phyloP scores from a whole-genome alignment of 192 early-diverging fungal species.

The Linnemannia zychae region DNA sequence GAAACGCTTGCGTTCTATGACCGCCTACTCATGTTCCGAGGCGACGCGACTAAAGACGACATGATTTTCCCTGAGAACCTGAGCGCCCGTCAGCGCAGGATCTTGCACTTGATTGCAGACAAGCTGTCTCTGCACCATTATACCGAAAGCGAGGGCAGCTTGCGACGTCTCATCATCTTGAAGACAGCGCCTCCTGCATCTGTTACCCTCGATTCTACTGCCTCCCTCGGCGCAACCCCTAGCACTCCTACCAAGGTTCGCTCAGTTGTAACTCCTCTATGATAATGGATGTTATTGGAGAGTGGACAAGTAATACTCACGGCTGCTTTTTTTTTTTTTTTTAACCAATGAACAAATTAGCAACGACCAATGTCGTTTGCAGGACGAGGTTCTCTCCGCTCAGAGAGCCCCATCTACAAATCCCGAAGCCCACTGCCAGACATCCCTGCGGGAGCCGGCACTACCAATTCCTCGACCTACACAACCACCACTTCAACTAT shows the following conservation, averaged over 20 bases:
- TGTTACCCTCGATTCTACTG: slow-evolving; percentile 9
- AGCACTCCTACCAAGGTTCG: slow-evolving; percentile 36
- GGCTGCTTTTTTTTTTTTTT: background rate
- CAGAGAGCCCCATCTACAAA: slow-evolving; percentile 51
- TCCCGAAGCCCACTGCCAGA: slow-evolving; percentile 33
- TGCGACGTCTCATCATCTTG: slow-evolving; percentile 61
- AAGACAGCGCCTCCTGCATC: slow-evolving; percentile 34
- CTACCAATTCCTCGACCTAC: slow-evolving; percentile 6
- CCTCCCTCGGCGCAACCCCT: background rate
- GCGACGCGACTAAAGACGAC: slow-evolving; percentile 74
- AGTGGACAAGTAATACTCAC: too few relatives aligned
- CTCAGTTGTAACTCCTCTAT: too few relatives aligned
- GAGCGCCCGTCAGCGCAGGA: slow-evolving; percentile 70
- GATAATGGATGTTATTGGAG: too few relatives aligned
- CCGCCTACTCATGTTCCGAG: slow-evolving; percentile 77
- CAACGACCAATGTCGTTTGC: slow-evolving; percentile 56
- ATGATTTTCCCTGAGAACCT: slow-evolving; percentile 75
- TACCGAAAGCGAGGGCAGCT: slow-evolving; percentile 64
- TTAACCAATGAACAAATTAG: slow-evolving; percentile 9
- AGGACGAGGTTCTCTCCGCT: slow-evolving; percentile 44
- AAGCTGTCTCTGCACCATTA: slow-evolving; percentile 70
- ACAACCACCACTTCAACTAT: slow-evolving; percentile 10
- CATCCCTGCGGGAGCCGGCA: background rate
- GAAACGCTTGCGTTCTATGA: slow-evolving; percentile 80
- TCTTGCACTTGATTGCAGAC: slow-evolving; percentile 79